Conservation (phyloP, 805 yeast species). For the Metschnikowia drakensbergensis region DNA sequence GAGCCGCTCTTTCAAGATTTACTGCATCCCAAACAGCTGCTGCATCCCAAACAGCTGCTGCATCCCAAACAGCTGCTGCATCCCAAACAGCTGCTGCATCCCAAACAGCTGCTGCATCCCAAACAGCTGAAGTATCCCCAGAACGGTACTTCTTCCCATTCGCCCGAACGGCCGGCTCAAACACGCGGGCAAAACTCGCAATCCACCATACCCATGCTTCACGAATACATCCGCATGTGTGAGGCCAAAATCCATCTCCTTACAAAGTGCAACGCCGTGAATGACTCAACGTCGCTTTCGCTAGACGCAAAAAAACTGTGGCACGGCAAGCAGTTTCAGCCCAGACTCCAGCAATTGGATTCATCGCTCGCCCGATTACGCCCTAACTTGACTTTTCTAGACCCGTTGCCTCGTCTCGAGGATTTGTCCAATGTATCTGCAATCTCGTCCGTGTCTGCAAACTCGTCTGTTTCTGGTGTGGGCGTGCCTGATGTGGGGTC, state of each 20-base stretch:
- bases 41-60: no score
- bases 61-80: no score
- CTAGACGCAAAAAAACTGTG: slow-evolving; percentile 33
- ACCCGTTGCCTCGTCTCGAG: slow-evolving; percentile 9
- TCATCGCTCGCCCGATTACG: slow-evolving; percentile 10
- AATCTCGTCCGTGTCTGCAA: not conserved
- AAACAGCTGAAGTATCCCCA: no score
- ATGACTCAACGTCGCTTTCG: slow-evolving; percentile 37
- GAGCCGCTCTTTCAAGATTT: no score
- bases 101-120: no score
- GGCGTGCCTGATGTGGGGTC: not conserved
- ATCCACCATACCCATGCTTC: slow-evolving; percentile 13
- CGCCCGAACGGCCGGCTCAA: slow-evolving; percentile 3
- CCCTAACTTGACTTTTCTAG: slow-evolving; percentile 14
- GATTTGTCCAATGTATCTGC: slow-evolving; percentile 12
- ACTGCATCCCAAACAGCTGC: no score
- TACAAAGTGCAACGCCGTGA: slow-evolving; percentile 27
- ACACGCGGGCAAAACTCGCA: not conserved
- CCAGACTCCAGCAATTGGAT: slow-evolving; percentile 22
- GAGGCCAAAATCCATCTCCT: slow-evolving; percentile 28
- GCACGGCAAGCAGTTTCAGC: slow-evolving; percentile 23
- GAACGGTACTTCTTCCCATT: no score
- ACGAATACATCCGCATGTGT: slow-evolving; percentile 22
- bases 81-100: no score
- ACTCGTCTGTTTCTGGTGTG: no score